Evolutionary conservation across 2,329 filamentous ascomycete species (phyloP).

Genomic region (Paraconiothyrium brasiliense): DNA sequence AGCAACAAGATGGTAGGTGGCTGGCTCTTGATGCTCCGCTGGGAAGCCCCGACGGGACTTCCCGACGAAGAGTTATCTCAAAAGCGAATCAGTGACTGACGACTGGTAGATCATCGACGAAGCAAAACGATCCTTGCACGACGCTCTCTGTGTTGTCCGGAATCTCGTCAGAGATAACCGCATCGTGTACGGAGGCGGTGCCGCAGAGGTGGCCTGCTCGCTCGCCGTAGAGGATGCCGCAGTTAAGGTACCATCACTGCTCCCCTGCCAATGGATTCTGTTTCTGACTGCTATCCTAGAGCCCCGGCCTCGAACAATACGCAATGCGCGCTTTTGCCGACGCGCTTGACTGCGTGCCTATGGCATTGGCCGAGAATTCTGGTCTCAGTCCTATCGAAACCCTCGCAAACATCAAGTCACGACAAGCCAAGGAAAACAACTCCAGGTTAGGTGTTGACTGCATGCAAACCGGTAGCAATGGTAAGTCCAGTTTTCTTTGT

Average conservation of each 20-base stretch:
- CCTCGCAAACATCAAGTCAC: constrained; percentile 91
- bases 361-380: constrained; percentile 97
- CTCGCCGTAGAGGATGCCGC: constrained; percentile 95
- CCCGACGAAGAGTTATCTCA: constrained; percentile 3
- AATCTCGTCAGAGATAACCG: constrained; percentile 97
- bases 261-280: neutral
- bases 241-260: constrained; percentile 66
- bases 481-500: constrained; percentile 54
- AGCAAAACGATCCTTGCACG: constrained; percentile 95
- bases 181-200: constrained; percentile 96
- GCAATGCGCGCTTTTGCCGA: constrained; percentile 98
- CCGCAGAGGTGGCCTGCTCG: constrained; percentile 96
- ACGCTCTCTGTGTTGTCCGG: constrained; percentile 95
- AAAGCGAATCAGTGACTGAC: constrained; percentile 17
- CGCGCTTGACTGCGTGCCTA: constrained; percentile 89
- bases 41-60: constrained; percentile 14
- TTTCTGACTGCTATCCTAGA: constrained; percentile 57
- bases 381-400: constrained; percentile 96
- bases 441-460: constrained; percentile 91
- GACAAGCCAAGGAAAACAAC: constrained; percentile 89
- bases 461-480: constrained; percentile 93
- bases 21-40: constrained; percentile 14
- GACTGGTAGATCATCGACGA: constrained; percentile 88
- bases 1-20: constrained; percentile 96
- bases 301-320: constrained; percentile 96